Evolutionary conservation across 495 filamentous ascomycete species (phyloP).

Genomic region (Daldinia caldariorum): DNA sequence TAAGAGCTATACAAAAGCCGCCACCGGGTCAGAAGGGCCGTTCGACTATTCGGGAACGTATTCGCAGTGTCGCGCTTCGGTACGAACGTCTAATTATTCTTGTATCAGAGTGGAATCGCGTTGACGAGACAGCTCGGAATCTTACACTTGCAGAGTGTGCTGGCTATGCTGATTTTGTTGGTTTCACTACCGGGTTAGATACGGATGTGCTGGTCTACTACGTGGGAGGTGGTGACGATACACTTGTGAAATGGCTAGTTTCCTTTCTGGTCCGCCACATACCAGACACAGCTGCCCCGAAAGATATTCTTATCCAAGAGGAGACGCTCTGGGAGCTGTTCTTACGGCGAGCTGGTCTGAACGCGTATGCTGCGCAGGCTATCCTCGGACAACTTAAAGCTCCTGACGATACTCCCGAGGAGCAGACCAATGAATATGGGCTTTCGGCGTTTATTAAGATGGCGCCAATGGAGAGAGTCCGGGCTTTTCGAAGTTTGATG

Average conservation of each 20-base stretch:
- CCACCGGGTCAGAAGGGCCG: constrained; percentile 68
- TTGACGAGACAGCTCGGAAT: constrained; percentile 51
- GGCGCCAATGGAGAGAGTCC: constrained; percentile 57
- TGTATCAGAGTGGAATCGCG: constrained; percentile 63
- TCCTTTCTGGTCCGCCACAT: constrained; percentile 56
- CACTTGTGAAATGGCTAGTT: constrained; percentile 67
- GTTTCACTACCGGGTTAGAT: constrained; percentile 58
- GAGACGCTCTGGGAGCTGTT: constrained; percentile 80
- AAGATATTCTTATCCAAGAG: constrained; percentile 50
- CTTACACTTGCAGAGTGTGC: constrained; percentile 58
- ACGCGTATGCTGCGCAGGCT: constrained; percentile 81
- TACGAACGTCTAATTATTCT: constrained; percentile 80
- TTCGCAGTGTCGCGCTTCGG: constrained; percentile 63
- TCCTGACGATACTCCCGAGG: constrained; percentile 41
- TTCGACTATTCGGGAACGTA: constrained; percentile 64
- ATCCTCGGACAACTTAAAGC: constrained; percentile 64
- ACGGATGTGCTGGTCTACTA: constrained; percentile 59
- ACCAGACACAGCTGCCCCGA: constrained; percentile 43
- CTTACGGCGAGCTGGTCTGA: constrained; percentile 76
- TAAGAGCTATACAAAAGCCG: constrained; percentile 76
- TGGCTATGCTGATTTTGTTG: constrained; percentile 65
- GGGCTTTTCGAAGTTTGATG: constrained; percentile 57
- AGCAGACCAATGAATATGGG: constrained; percentile 51
- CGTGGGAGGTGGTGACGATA: constrained; percentile 66
- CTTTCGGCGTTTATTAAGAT: constrained; percentile 68